Evolutionary conservation across 192 early-diverging fungal species (phyloP).

Genomic region (Rhizophagus prolifer): DNA sequence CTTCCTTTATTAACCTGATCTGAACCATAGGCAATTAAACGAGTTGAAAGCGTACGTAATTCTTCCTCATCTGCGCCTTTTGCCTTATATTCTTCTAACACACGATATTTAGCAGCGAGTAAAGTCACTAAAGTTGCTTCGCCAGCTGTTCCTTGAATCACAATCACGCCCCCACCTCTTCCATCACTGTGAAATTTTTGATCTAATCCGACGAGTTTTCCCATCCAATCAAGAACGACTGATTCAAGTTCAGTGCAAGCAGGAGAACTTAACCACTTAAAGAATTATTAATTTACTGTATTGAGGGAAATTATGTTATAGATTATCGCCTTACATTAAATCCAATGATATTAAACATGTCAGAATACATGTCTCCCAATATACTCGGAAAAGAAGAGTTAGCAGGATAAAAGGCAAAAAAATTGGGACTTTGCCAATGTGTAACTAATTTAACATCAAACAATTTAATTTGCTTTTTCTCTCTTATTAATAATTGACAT

Average conservation of each 20-base stretch:
- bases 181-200: conserved; percentile 53
- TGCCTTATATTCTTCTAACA: conserved; percentile 35
- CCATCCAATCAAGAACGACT: conserved; percentile 64
- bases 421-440: conserved; percentile 67
- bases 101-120: conserved; percentile 55
- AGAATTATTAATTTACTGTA: neutral
- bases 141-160: conserved; percentile 64
- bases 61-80: conserved; percentile 38
- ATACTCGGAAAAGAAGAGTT: conserved; percentile 56
- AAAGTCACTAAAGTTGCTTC: conserved; percentile 59
- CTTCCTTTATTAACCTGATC: conserved; percentile 43
- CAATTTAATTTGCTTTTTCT: neutral
- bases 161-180: conserved; percentile 63
- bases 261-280: conserved; percentile 51
- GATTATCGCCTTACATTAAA: conserved; percentile 46
- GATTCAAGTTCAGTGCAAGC: conserved; percentile 65
- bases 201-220: conserved; percentile 58
- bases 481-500: neutral
- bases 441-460: conserved; percentile 40
- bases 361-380: conserved; percentile 63
- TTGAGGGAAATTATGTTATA: neutral
- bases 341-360: conserved; percentile 54
- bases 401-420: conserved; percentile 60
- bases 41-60: conserved; percentile 25
- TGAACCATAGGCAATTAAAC: conserved; percentile 59